These are phyloP conservation scores for Cadophora malorum DNA, from an alignment of 2,329 filamentous ascomycete species.

Conservation along the genomic window DNA sequence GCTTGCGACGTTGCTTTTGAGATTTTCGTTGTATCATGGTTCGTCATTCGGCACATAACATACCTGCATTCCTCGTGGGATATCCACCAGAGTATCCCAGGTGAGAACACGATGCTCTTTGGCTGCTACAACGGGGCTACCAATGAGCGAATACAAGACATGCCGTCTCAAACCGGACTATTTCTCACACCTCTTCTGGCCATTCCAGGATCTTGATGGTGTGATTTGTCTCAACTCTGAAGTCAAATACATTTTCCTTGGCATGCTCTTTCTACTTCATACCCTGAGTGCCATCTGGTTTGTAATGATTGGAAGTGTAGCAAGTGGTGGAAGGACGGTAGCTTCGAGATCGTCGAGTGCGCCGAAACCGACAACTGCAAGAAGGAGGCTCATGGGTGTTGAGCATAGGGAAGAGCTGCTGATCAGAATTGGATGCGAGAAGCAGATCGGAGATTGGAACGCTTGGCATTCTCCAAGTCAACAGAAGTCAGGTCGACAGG, in stretches of 20 bases:
- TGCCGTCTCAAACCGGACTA: neutral
- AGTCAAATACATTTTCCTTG: conserved; percentile 2
- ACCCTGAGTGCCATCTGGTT: conserved; percentile 9
- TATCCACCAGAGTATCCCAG: neutral
- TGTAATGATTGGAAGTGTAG: neutral
- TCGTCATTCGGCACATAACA: conserved; percentile 1
- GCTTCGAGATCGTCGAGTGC: neutral
- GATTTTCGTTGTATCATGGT: conserved; percentile 1
- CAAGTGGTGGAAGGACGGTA: neutral
- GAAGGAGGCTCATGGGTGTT: neutral
- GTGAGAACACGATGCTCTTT: neutral
- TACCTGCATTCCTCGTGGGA: neutral
- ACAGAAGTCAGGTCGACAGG: neutral
- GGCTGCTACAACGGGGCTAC: neutral
- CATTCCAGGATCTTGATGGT: neutral
- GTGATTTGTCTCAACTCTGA: neutral
- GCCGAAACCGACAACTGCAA: neutral
- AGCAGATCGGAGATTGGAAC: neutral
- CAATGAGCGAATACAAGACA: neutral
- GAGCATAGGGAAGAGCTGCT: neutral
- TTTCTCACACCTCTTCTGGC: conserved; percentile 3
- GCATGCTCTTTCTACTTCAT: conserved; percentile 1
- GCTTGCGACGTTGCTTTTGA: conserved; percentile 1
- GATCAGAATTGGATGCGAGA: neutral
- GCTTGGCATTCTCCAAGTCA: neutral